A percentile compares a stretch with the other conserved stretches of the same genome.
phyloP scores from a whole-genome alignment of 148 eudicot genomes.

The Pouteria glomerata region DNA sequence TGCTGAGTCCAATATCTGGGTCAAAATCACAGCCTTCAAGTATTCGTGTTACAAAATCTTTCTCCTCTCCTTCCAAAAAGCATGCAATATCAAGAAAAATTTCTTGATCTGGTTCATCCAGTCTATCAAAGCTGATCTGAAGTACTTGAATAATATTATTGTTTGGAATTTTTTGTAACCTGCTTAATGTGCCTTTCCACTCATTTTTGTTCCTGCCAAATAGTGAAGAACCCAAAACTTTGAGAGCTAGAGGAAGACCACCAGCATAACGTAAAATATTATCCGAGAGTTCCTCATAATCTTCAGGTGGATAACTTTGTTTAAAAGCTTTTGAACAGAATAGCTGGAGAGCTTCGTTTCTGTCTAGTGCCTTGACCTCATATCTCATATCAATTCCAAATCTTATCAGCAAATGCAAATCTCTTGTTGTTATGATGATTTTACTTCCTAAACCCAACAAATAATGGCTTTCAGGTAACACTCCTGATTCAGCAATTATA shows the following conservation, averaged over 20 bases:
- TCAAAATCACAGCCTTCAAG: slow-evolving; percentile 8
- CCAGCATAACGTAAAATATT: too few species aligned
- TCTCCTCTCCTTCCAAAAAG: slow-evolving; percentile 5
- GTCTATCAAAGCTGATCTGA: slow-evolving; percentile 13
- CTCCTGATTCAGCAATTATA: neutral
- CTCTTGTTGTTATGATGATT: too few species aligned
- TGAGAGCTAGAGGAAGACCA: too few species aligned
- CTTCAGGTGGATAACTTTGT: too few species aligned
- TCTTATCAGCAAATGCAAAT: too few species aligned
- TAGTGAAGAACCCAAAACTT: too few species aligned
- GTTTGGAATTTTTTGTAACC: neutral
- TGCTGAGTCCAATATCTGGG: slow-evolving; percentile 6
- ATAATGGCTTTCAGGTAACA: neutral
- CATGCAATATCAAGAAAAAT: slow-evolving; percentile 16
- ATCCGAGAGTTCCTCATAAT: too few species aligned
- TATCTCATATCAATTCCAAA: too few species aligned
- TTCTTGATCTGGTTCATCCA: slow-evolving; percentile 3
- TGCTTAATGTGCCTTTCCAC: slow-evolving; percentile 9
- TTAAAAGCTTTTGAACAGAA: too few species aligned
- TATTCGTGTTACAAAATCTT: neutral
- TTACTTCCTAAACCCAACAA: too few species aligned
- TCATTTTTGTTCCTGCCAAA: neutral
- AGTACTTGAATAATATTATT: neutral
- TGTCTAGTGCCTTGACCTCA: too few species aligned
- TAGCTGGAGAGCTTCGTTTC: too few species aligned